Percentiles rank a stretch among this genome's conserved stretches.
phyloP scores from a whole-genome alignment of 148 eudicot species.

The Rhododendron mucronatum region DNA sequence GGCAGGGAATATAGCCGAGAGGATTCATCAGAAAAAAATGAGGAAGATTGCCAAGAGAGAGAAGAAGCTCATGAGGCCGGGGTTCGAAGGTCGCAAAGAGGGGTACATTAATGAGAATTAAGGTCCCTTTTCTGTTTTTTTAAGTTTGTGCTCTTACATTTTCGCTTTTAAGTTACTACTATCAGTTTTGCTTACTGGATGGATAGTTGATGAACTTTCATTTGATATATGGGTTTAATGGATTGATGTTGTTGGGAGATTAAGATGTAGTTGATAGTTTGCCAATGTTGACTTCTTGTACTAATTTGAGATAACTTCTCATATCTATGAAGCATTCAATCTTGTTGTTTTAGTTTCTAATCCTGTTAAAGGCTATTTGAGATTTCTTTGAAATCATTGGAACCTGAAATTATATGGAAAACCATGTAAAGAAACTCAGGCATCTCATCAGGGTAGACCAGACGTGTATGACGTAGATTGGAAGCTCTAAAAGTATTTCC shows the following conservation, averaged over 20 bases:
- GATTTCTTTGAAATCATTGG: not conserved
- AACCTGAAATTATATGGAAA: not conserved
- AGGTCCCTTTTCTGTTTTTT: not conserved
- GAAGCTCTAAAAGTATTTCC: not conserved
- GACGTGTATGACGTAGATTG: too few species aligned
- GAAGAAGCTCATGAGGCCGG: constrained; percentile 59
- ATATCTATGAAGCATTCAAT: constrained; percentile 3
- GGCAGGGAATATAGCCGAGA: constrained; percentile 5
- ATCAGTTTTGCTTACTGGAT: not conserved
- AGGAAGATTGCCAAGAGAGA: constrained; percentile 18
- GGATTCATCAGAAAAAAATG: constrained; percentile 13
- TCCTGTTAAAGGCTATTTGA: not conserved
- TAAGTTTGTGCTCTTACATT: not conserved
- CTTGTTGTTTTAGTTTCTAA: not conserved
- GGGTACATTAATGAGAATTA: constrained; percentile 9
- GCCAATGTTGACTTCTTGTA: not conserved
- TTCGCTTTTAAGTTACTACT: not conserved
- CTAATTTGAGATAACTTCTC: not conserved
- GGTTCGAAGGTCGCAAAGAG: constrained; percentile 36
- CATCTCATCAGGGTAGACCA: not conserved
- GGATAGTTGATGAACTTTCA: not conserved
- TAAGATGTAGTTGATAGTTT: not conserved
- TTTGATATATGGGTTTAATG: not conserved
- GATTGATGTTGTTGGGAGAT: not conserved
- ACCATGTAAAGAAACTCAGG: not conserved